Evolutionary conservation across 441 rosid genomes (phyloP), one percentile per base, ranked within the genome.

Genomic region (Pelargonium citronellum): DNA sequence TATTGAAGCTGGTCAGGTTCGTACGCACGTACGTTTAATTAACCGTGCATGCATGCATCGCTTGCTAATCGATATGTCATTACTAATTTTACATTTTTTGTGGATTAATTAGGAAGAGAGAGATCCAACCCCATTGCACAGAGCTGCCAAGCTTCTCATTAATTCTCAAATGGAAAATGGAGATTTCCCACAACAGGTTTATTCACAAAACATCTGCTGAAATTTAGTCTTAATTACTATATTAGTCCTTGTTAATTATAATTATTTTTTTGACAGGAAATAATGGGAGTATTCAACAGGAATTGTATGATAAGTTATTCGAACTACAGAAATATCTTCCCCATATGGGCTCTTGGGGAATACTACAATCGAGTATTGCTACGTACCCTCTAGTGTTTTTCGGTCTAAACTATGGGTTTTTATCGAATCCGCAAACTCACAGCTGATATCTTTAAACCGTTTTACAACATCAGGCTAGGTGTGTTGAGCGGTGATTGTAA

Each of bases 1-100:
- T 13, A 86, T 90, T n/a, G 87, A 79, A 55, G 81, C 90, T 12
- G 95, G 85, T 9, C 92, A 91, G 83, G n/a, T n/a, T n/a, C n/a
- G 94, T 87, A 66, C 63, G 7, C 44, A 1, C 7, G 24, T 6
- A 69, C 9, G 19, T 12, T 27, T 11, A 9, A 0, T 53, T 44
- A 44, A 6, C 27, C 27, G 27, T 24, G 27, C 15, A 51, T 51
- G 15, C 15, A 12, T 47, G 39, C 39, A 34, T 47, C 16, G 8
- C 15, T 10, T 11, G 12, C 53, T 47, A 34, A 34, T 34, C 6
- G 1, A 27, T 27, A 27, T 5, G 5, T 34, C 39, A 34, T 34
- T 34, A 34, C 39, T 34, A 34, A 34, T 0, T 34, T 4, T 13
- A 13, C 8, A 17, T 58, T 60, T 60, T 15, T 47, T 15, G 7